Conservation (phyloP, 148 eudicot genomes). For the Polygonum aviculare region DNA sequence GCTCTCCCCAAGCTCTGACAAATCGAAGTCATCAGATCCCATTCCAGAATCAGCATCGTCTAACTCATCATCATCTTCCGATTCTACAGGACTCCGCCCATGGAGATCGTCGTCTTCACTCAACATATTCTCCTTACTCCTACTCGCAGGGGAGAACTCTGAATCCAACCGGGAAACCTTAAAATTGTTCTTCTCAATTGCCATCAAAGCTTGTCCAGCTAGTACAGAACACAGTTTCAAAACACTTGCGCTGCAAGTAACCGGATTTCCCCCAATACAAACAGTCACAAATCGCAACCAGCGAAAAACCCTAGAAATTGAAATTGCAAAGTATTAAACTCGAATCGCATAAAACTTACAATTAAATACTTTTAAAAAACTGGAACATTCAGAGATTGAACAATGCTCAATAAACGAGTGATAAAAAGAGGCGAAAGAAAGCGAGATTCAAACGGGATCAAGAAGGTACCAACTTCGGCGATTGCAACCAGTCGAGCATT, state of each 20-base stretch:
- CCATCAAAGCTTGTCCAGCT: conserved; percentile 37
- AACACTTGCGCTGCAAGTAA: background rate
- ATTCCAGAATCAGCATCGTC: conserved; percentile 98
- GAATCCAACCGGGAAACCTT: conserved; percentile 56
- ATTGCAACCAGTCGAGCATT: background rate
- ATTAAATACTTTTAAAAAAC: background rate
- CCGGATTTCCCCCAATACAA: background rate
- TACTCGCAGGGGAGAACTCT: conserved; percentile 52
- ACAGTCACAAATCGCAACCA: conserved; percentile 10
- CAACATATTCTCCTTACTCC: conserved; percentile 73
- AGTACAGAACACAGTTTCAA: conserved; percentile 9
- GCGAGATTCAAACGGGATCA: background rate
- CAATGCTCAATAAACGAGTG: background rate
- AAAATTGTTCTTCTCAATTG: conserved; percentile 79
- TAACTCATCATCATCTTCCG: conserved; percentile 68
- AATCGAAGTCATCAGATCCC: conserved; percentile 92
- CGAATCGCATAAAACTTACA: background rate
- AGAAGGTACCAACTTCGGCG: conserved; percentile 21
- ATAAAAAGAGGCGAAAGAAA: background rate
- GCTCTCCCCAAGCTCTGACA: conserved; percentile 77
- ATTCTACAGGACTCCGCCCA: conserved; percentile 33
- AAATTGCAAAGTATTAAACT: conserved; percentile 4
- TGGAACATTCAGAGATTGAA: background rate
- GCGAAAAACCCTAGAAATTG: conserved; percentile 15
- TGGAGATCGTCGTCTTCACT: conserved; percentile 58